Base-by-base conservation (phyloP, 192 early-diverging fungal genomes). In the Chytriomyces hyalinus region DNA sequence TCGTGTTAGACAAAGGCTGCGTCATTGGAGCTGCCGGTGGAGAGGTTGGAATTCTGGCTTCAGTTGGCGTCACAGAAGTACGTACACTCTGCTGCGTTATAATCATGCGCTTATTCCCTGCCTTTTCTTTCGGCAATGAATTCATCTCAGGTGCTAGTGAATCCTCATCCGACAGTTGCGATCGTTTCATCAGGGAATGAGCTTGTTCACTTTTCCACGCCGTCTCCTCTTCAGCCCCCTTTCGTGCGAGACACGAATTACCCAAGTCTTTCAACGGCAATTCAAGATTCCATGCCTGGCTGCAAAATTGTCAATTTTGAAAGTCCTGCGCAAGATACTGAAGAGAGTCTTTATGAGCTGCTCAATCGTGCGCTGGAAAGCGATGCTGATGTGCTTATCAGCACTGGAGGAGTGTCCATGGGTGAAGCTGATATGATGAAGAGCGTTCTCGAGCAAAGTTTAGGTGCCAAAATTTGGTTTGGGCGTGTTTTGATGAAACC, bases 371-470 rank as follows among this genome's bases (percentile, higher is more conserved):
- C 71, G 11, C 44, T 73, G n/a, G 28, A 11, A 22, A n/a, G 51
- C 15, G 8, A 17, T 44, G 88, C 89, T 8, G 91, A 97, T 67
- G 93, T 96, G 0, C 67, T 99, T 0, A 88, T 99, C 9, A 94
- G 93, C 1, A 96, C 96, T 1, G 97, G 97, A 43, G 97, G 97
- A 1, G 97, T 97, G 0, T 95, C 94, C n/a, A 99, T 99, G 97
- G 97, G 97, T 60, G 97, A 99, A 84, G 84, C 90, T 46, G 97
- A 99, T 84, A 87, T 94, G 67, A 83, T 99, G 61, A 97, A 97
- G 73, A 90, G 94, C 0, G 92, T 94, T 0, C 82, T 97, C 1
- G 93, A 96, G 76, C 89, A 92, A 59, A 84, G 83, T 10, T 77
- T 97, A 15, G 85, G 86, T n/a, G 97, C 92, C 11, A 86, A 75